Base-by-base conservation (phyloP, 768 basidiomycete species). In the Calocera viscosa region DNA sequence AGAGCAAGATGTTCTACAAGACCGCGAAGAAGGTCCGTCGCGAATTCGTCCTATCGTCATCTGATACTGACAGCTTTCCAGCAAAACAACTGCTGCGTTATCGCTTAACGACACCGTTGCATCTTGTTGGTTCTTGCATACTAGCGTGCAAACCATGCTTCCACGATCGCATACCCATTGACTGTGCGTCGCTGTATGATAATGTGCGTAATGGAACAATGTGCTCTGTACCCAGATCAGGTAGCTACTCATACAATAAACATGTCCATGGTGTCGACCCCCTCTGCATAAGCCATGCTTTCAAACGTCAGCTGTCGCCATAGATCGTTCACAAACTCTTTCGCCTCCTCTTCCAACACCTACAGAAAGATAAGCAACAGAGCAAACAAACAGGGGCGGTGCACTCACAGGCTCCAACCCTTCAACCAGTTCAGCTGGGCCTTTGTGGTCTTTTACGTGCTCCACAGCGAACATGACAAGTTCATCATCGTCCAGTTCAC, bases 1-100 rank as follows among this genome's bases (percentile, higher is more conserved):
- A 94, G 78, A 91, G 86, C 78, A 97, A 97, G 86, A 90, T 91
- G 88, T 99, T 99, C 76, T 98, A 97, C 81, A 96, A 97, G 88
- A 96, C 94, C 8, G 93, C 95, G 1, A 98, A 97, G 89, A 95
- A 94, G 89, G 94, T 93, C 66, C 64, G 82, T 73, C 1, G 12
- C 22, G 64, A 49, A 60, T n/a, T 49, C 65, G 65, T 24, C 24
- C n/a, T 14, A 28, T 2, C 16, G 32, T 65, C 33, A 63, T 67
- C n/a, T 53, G 19, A 28, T 65, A 26, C 68, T 22, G 26, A 39
- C 39, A 7, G 43, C 30, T 41, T 53, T 69, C 33, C 74, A 94
- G 91, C 92, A 95, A 91, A 96, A 96, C 78, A 89, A 90, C 28
- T 97, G 94, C 78, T 96, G 94, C 74, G 81, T 90, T 69, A 79